Conservation (phyloP, 106 monocot species). For the Acorus gramineus region DNA sequence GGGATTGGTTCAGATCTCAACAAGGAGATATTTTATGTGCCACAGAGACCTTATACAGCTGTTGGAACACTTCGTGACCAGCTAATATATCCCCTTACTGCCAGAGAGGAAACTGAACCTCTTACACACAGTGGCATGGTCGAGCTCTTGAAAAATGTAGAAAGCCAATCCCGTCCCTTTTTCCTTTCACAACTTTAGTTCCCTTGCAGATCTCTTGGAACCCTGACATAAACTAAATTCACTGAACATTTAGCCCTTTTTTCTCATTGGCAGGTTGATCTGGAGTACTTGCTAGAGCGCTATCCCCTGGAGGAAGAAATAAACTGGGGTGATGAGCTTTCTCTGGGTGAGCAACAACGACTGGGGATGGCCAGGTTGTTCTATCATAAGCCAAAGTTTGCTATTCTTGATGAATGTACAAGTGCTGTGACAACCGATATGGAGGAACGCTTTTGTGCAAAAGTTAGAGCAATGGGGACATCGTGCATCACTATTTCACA, state of each 20-base stretch:
- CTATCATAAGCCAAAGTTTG: constrained; percentile 98
- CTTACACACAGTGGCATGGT: constrained; percentile 79
- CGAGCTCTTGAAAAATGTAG: constrained; percentile 92
- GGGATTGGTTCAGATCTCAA: constrained; percentile 97
- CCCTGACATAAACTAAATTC: neutral
- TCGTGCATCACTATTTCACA: constrained; percentile 98
- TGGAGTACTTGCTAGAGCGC: constrained; percentile 89
- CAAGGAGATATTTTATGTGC: constrained; percentile 99
- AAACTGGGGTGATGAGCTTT: constrained; percentile 99
- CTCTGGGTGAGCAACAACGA: constrained; percentile 97
- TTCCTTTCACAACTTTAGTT: no score
- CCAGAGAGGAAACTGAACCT: constrained; percentile 64
- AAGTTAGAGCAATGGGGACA: constrained; percentile 94
- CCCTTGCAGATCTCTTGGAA: no score
- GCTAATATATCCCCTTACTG: constrained; percentile 90
- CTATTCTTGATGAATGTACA: constrained; percentile 99
- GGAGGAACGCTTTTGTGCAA: constrained; percentile 97
- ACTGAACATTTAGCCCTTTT: no score
- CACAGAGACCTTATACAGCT: constrained; percentile 97
- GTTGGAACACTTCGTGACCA: constrained; percentile 99
- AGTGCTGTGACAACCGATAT: constrained; percentile 99
- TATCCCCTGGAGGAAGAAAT: constrained; percentile 89
- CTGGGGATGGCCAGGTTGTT: constrained; percentile 97
- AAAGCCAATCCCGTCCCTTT: neutral
- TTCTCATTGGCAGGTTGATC: constrained; percentile 68